Conservation (phyloP, 257 asterid genomes). For the Phtheirospermum japonicum region DNA sequence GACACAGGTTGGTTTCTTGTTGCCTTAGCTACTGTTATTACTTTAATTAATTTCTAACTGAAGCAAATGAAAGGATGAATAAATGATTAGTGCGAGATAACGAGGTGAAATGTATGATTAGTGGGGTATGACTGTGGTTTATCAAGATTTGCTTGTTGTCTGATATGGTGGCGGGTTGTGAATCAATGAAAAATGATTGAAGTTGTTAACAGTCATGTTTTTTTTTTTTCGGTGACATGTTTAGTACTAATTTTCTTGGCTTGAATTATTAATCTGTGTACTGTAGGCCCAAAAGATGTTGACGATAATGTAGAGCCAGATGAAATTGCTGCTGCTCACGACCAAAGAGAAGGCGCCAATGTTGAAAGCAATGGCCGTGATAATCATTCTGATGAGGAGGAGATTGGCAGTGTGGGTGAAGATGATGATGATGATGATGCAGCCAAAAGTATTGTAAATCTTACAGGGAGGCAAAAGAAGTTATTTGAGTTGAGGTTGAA, state of each 20-base stretch:
- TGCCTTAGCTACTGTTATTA: neutral
- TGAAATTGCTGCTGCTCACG: constrained; percentile 27
- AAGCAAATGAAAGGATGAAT: neutral
- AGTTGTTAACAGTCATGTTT: neutral
- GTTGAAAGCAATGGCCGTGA: constrained; percentile 35
- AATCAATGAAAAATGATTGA: neutral
- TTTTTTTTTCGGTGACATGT: neutral
- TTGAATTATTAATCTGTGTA: neutral
- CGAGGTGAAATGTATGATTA: no score
- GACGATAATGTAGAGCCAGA: constrained; percentile 25
- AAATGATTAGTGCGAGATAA: no score
- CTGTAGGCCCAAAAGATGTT: constrained; percentile 38
- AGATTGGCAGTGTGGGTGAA: constrained; percentile 36
- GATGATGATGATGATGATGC: constrained; percentile 34
- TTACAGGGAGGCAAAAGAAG: constrained; percentile 74
- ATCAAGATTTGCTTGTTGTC: neutral
- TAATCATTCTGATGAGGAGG: constrained; percentile 40
- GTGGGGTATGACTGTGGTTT: neutral
- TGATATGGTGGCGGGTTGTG: no score
- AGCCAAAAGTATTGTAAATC: constrained; percentile 38
- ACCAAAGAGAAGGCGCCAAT: constrained; percentile 33
- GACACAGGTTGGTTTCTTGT: constrained; percentile 16
- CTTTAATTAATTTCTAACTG: neutral
- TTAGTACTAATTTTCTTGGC: neutral
- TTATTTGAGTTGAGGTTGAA: constrained; percentile 73